These are phyloP conservation scores for Fusarium sambucinum DNA, from an alignment of 2,329 filamentous ascomycete genomes.

Conservation along the genomic window DNA sequence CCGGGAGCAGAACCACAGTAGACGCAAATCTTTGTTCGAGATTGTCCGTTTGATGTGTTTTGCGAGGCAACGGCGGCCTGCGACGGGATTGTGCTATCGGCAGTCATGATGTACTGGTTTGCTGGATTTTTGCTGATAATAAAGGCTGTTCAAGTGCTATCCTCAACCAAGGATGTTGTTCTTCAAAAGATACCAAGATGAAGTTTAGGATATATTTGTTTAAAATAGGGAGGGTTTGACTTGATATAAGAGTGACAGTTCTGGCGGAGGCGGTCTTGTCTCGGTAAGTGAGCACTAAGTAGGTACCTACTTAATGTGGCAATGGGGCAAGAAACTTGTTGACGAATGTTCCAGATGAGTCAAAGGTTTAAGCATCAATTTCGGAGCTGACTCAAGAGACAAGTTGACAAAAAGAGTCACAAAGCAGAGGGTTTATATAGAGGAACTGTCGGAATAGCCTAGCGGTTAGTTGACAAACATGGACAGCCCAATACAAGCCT, in stretches of 20 bases:
- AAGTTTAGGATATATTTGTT: not conserved
- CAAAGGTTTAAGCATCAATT: constrained; percentile 8
- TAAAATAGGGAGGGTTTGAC: not conserved
- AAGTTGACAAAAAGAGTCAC: not conserved
- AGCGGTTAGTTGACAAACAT: constrained; percentile 14
- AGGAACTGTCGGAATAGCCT: constrained; percentile 2
- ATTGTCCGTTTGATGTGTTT: constrained; percentile 49
- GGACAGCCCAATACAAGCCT: not conserved
- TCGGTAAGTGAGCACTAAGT: constrained; percentile 13
- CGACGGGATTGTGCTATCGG: constrained; percentile 40
- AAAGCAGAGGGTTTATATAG: constrained; percentile 33
- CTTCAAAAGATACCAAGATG: not conserved
- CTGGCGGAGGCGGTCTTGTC: constrained; percentile 23
- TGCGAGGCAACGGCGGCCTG: constrained; percentile 31
- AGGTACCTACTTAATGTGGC: constrained; percentile 13
- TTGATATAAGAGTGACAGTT: constrained; percentile 17
- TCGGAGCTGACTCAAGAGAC: constrained; percentile 5
- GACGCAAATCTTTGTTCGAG: constrained; percentile 81
- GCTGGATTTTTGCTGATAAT: constrained; percentile 1
- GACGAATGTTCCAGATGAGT: constrained; percentile 27
- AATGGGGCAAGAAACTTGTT: constrained; percentile 8
- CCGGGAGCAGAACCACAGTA: constrained; percentile 91
- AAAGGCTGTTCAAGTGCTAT: not conserved
- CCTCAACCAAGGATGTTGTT: not conserved
- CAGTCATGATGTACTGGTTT: constrained; percentile 46